Evolutionary conservation across 1,139 yeast species (phyloP).

Genomic region (Yamadazyma trypodendri): DNA sequence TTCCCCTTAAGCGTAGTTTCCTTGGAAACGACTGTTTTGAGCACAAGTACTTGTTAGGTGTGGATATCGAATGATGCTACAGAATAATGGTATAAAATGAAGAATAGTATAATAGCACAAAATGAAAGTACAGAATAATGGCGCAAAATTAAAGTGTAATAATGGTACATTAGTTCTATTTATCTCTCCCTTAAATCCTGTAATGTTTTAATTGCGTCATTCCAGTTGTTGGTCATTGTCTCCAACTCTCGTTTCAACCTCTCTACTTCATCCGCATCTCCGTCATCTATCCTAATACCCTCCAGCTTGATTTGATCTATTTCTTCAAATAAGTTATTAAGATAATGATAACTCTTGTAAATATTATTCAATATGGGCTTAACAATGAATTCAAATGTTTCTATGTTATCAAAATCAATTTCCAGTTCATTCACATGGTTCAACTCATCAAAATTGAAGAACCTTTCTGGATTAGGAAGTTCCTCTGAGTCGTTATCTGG

Average conservation of each 20-base stretch:
- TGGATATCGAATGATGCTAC: background rate
- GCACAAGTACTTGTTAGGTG: background rate
- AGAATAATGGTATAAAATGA: conserved; percentile 5
- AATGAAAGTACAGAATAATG: no score
- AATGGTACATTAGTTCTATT: conserved; percentile 6
- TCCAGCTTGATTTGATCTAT: conserved; percentile 6
- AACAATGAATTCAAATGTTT: conserved; percentile 36
- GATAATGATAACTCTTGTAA: conserved; percentile 29
- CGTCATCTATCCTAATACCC: background rate
- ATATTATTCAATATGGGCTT: conserved; percentile 34
- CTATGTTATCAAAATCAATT: conserved; percentile 31
- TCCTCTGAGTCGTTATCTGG: conserved; percentile 13
- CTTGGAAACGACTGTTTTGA: conserved; percentile 31
- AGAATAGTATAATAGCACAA: no score
- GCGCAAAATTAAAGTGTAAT: background rate
- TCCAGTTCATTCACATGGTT: conserved; percentile 12
- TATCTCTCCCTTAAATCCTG: conserved; percentile 38
- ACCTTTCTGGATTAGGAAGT: conserved; percentile 35
- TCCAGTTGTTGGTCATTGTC: conserved; percentile 39
- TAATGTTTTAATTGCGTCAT: conserved; percentile 44
- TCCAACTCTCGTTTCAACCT: conserved; percentile 37
- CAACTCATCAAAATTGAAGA: conserved; percentile 27
- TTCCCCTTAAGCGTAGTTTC: conserved; percentile 33
- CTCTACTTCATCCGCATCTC: conserved; percentile 10
- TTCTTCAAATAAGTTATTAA: conserved; percentile 21